Conservation (phyloP, 495 filamentous ascomycete genomes). For the Talaromyces ruber region DNA sequence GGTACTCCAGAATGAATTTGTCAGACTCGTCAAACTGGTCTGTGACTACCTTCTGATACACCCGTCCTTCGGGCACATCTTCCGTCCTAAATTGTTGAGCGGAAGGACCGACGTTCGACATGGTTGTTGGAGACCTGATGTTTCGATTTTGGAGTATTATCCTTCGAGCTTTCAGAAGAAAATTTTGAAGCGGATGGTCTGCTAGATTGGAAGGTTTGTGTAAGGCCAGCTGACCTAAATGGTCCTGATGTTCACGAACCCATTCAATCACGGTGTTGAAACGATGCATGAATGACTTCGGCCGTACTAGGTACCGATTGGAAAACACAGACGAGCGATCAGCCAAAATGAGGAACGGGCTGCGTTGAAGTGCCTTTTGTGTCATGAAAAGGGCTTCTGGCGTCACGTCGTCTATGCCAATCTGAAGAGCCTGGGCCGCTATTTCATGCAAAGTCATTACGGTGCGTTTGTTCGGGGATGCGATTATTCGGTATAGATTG, state of each 20-base stretch:
- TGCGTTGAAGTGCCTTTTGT: slow-evolving; percentile 44
- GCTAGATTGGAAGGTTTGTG: slow-evolving; percentile 12
- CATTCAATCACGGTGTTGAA: slow-evolving; percentile 43
- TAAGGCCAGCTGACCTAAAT: slow-evolving; percentile 20
- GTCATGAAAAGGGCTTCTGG: slow-evolving; percentile 56
- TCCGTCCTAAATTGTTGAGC: slow-evolving; percentile 27
- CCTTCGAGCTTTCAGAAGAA: slow-evolving; percentile 55
- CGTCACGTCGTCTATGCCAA: slow-evolving; percentile 33
- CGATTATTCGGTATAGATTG: slow-evolving; percentile 35
- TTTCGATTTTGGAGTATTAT: slow-evolving; percentile 61
- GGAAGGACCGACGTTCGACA: slow-evolving; percentile 45
- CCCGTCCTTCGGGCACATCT: slow-evolving; percentile 20
- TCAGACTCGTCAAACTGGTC: slow-evolving; percentile 36
- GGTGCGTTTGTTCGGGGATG: slow-evolving; percentile 32
- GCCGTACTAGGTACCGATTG: slow-evolving; percentile 37
- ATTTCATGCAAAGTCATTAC: slow-evolving; percentile 58
- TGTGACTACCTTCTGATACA: slow-evolving; percentile 33
- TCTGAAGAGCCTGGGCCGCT: slow-evolving; percentile 41
- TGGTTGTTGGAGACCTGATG: slow-evolving; percentile 48
- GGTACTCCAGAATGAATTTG: slow-evolving; percentile 54
- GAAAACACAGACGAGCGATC: slow-evolving; percentile 37
- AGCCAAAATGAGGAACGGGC: slow-evolving; percentile 34
- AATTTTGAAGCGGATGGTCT: slow-evolving; percentile 40
- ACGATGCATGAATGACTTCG: slow-evolving; percentile 32
- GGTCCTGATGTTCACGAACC: slow-evolving; percentile 51